Evolutionary conservation across 2,329 filamentous ascomycete species (phyloP), one percentile per base, ranked within the genome.

Genomic region (Raffaelea arxii): DNA sequence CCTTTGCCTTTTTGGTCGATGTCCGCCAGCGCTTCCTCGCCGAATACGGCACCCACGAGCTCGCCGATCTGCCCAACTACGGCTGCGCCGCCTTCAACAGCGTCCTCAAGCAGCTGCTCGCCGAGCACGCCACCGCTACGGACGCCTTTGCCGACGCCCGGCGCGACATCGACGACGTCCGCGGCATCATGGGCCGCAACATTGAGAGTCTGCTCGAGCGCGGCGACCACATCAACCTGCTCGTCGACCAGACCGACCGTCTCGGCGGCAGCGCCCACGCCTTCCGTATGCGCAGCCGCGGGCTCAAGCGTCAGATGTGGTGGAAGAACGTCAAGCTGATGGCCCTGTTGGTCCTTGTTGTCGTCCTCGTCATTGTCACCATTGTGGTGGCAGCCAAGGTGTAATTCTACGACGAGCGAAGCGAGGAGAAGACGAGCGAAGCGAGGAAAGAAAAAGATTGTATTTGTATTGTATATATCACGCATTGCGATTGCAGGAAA

Each of bases 251-350:
- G 79, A 98, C 94, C 42, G 91, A 96, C 62, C 75, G 89, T 38
- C 66, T 98, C 35, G 92, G 91, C 14, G 87, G 86, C 24, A 92
- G 81, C 62, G 89, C 92, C 45, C 75, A 83, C 56, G 92, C 98
- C 62, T 98, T 98, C 62, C 74, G 92, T 44, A 82, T 97, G 18
- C 75, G 91, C 55, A 94, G 86, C 62, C 73, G 89, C 23, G 89
- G 88, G 1, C 65, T 98, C 56, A 86, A 92, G 69, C 77, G 94
- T 60, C 78, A 84, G 66, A 97, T 98, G 92, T 98, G 92, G 92
- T 97, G 91, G 91, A 97, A 97, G 81, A 97, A 98, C 64, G 77
- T 94, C 40, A 94, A 94, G 70, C 68, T 98, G 55, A 95, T 97
- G 89, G 82, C 78, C 6, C 65, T 98, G 56, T 60, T 90, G 51